phyloP scores from a whole-genome alignment of 495 filamentous ascomycete genomes.

The Penicillium lagena region DNA sequence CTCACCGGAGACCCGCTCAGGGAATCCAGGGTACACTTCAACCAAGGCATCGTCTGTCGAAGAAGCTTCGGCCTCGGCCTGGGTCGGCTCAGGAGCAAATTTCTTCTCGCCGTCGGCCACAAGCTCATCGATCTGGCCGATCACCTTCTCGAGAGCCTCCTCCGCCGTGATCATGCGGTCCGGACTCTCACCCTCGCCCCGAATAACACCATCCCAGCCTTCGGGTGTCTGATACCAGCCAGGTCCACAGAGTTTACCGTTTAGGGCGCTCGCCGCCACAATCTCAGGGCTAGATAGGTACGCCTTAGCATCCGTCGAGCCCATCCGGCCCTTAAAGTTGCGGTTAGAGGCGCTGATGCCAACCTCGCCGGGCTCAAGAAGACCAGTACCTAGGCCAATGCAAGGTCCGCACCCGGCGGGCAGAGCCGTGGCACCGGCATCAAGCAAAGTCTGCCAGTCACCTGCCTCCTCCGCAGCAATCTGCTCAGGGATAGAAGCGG shows the following conservation, averaged over 20 bases:
- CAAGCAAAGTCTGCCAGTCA: constrained; percentile 80
- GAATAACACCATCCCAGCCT: constrained; percentile 57
- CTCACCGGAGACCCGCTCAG: constrained; percentile 43
- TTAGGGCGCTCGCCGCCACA: constrained; percentile 80
- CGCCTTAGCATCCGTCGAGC: constrained; percentile 70
- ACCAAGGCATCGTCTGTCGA: constrained; percentile 24
- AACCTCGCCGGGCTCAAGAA: constrained; percentile 78
- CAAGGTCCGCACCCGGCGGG: constrained; percentile 84
- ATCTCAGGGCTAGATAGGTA: constrained; percentile 90
- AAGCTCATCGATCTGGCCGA: constrained; percentile 57
- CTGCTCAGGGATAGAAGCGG: constrained; percentile 80
- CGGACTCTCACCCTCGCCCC: constrained; percentile 63
- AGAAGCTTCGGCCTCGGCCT: constrained; percentile 5
- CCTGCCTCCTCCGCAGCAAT: constrained; percentile 69
- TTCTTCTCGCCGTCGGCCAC: constrained; percentile 46
- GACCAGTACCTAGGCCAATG: constrained; percentile 78
- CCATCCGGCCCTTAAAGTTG: constrained; percentile 95
- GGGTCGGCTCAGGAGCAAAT: constrained; percentile 19
- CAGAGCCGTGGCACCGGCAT: constrained; percentile 69
- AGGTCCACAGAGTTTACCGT: constrained; percentile 71
- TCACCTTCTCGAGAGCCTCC: constrained; percentile 61
- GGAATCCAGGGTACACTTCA: constrained; percentile 46
- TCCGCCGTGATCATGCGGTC: constrained; percentile 58
- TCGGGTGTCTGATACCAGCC: constrained; percentile 72
- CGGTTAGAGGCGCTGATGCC: constrained; percentile 87